Evolutionary conservation across 495 filamentous ascomycete genomes (phyloP).

Genomic region (Penicillium bovifimosum): DNA sequence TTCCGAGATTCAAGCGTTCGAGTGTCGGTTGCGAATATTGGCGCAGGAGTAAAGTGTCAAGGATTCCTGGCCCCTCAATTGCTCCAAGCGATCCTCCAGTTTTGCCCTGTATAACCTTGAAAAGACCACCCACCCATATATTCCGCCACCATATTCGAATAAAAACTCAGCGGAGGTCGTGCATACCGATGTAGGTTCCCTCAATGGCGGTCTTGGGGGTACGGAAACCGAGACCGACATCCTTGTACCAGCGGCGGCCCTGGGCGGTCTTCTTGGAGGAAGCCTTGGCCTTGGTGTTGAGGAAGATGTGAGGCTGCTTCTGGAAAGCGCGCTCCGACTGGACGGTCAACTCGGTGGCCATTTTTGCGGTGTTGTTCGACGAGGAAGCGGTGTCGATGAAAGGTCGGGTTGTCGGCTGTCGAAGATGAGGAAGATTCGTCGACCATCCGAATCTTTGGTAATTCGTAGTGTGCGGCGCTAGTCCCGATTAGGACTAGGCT

Average conservation of each 20-base stretch:
- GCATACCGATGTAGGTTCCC: constrained; percentile 96
- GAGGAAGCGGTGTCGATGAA: constrained; percentile 38
- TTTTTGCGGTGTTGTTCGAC: constrained; percentile 62
- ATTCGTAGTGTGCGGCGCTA: constrained; percentile 35
- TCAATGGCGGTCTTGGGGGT: constrained; percentile 97
- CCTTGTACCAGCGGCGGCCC: constrained; percentile 98
- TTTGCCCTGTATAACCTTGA: constrained; percentile 21
- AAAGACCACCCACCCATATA: constrained; percentile 20
- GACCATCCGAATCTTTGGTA: constrained; percentile 37
- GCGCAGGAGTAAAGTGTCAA: neutral
- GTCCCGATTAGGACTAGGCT: constrained; percentile 27
- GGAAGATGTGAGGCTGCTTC: constrained; percentile 99
- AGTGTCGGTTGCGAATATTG: neutral
- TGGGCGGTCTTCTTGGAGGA: constrained; percentile 83
- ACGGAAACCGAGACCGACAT: constrained; percentile 96
- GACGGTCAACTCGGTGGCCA: constrained; percentile 97
- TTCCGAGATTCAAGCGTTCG: constrained; percentile 5
- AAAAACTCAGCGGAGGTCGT: constrained; percentile 30
- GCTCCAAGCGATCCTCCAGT: constrained; percentile 3
- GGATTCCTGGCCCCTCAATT: neutral
- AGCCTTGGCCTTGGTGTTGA: constrained; percentile 81
- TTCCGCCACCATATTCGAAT: constrained; percentile 10
- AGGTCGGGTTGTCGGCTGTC: constrained; percentile 36
- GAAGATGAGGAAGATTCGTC: constrained; percentile 41
- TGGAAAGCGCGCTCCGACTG: constrained; percentile 98